Conservation (phyloP, 495 filamentous ascomycete genomes). For the Podospora australis region DNA sequence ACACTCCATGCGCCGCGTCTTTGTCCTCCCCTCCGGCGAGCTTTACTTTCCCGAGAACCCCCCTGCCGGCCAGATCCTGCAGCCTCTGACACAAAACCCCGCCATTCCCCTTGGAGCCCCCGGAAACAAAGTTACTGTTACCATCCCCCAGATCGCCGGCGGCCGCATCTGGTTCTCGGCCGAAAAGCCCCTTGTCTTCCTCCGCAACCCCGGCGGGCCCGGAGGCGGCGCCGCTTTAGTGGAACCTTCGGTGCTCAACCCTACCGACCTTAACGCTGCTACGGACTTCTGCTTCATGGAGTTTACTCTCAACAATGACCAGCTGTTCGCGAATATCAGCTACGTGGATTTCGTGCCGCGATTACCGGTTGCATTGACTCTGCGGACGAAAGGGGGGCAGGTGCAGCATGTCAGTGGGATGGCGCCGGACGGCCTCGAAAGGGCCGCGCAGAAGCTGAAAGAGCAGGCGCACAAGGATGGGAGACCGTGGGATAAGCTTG, state of each 20-base stretch:
- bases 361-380: conserved; percentile 58
- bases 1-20: conserved; percentile 26
- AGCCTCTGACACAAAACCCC: conserved; percentile 52
- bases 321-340: conserved; percentile 73
- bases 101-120: conserved; percentile 57
- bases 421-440: conserved; percentile 51
- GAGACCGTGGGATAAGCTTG: conserved; percentile 60
- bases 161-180: conserved; percentile 63
- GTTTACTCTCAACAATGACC: conserved; percentile 62
- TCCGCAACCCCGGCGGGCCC: conserved; percentile 55
- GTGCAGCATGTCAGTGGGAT: conserved; percentile 58
- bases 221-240: conserved; percentile 53
- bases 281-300: conserved; percentile 66
- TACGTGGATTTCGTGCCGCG: conserved; percentile 68
- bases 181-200: conserved; percentile 55
- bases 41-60: conserved; percentile 36
- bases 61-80: conserved; percentile 25
- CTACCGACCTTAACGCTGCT: conserved; percentile 58
- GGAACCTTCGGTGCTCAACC: conserved; percentile 68
- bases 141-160: conserved; percentile 63
- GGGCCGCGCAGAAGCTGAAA: conserved; percentile 46
- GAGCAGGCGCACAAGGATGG: conserved; percentile 51
- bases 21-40: conserved; percentile 27
- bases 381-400: conserved; percentile 44
- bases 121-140: conserved; percentile 46